Conservation (phyloP, 306 rosid genomes). For the Casuarina equisetifolia region DNA sequence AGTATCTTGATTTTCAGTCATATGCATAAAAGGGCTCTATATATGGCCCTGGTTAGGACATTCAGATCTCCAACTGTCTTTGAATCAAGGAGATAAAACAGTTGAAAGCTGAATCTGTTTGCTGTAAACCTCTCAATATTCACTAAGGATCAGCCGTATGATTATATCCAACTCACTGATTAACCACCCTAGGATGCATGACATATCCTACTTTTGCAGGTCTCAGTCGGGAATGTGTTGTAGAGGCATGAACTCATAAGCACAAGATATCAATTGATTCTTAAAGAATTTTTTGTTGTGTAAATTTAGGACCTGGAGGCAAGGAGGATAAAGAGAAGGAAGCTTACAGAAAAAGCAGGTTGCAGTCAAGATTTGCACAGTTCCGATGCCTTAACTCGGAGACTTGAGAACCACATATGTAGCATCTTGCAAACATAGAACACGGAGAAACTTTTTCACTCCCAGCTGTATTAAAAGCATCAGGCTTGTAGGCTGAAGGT, state of each 20-base stretch:
- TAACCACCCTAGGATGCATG: not conserved
- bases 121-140: not conserved
- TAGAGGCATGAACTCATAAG: not conserved
- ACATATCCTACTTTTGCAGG: not conserved
- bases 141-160: not conserved
- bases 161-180: not conserved
- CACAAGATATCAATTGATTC: not conserved
- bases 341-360: constrained; percentile 81
- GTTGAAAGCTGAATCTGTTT: not conserved
- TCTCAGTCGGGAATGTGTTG: not conserved
- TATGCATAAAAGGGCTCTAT: too few species aligned
- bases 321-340: constrained; percentile 21
- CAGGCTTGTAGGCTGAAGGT: constrained; percentile 58
- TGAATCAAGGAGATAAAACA: too few species aligned
- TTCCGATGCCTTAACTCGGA: constrained; percentile 79
- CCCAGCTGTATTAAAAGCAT: constrained; percentile 35
- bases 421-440: constrained; percentile 71
- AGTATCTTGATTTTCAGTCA: too few species aligned
- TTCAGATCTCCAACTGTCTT: too few species aligned
- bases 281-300: not conserved
- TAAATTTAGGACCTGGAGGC: not conserved
- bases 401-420: constrained; percentile 58
- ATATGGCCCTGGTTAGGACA: too few species aligned
- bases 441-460: constrained; percentile 33
- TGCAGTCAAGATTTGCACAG: constrained; percentile 95